Evolutionary conservation across 768 basidiomycete genomes (phyloP).

Genomic region (Boletus insuetus): DNA sequence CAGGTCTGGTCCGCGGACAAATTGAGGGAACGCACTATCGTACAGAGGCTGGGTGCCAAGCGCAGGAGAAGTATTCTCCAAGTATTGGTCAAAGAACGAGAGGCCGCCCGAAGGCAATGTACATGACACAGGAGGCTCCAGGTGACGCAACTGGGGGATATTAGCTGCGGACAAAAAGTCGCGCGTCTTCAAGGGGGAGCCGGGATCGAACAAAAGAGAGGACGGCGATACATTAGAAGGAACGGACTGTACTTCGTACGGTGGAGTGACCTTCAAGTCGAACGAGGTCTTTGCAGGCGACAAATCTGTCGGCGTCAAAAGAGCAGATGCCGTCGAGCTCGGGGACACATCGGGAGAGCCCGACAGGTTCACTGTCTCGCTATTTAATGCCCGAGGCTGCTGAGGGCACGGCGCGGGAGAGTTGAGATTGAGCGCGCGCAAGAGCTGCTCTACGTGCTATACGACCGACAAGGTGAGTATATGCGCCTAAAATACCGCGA

Average conservation of each 20-base stretch:
- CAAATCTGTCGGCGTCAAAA: slow-evolving; percentile 72
- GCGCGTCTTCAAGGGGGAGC: slow-evolving; percentile 35
- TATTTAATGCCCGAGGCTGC: slow-evolving; percentile 42
- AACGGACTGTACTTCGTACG: slow-evolving; percentile 44
- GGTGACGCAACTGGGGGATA: slow-evolving; percentile 26
- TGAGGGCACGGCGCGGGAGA: slow-evolving; percentile 60
- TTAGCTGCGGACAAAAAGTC: slow-evolving; percentile 27
- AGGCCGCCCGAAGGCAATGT: slow-evolving; percentile 28
- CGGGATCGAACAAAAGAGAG: slow-evolving; percentile 45
- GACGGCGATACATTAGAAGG: slow-evolving; percentile 32
- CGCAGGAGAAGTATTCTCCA: slow-evolving; percentile 41
- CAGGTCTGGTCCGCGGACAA: slow-evolving; percentile 19
- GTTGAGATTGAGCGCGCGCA: slow-evolving; percentile 75
- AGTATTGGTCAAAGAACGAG: slow-evolving; percentile 54
- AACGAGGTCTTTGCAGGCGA: slow-evolving; percentile 60
- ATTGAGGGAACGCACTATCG: slow-evolving; percentile 31
- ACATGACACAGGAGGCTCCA: slow-evolving; percentile 16
- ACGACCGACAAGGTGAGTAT: slow-evolving; percentile 27
- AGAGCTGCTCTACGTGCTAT: slow-evolving; percentile 77
- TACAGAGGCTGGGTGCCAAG: slow-evolving; percentile 36
- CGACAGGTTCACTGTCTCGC: slow-evolving; percentile 39
- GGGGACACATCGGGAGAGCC: slow-evolving; percentile 72
- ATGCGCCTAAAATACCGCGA: slow-evolving; percentile 21
- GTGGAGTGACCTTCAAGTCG: slow-evolving; percentile 52
- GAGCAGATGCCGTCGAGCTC: slow-evolving; percentile 64